Evolutionary conservation across 176 grass and related monocot genomes (phyloP), one percentile per base, ranked within the genome.

Genomic region (Microstegium vimineum): DNA sequence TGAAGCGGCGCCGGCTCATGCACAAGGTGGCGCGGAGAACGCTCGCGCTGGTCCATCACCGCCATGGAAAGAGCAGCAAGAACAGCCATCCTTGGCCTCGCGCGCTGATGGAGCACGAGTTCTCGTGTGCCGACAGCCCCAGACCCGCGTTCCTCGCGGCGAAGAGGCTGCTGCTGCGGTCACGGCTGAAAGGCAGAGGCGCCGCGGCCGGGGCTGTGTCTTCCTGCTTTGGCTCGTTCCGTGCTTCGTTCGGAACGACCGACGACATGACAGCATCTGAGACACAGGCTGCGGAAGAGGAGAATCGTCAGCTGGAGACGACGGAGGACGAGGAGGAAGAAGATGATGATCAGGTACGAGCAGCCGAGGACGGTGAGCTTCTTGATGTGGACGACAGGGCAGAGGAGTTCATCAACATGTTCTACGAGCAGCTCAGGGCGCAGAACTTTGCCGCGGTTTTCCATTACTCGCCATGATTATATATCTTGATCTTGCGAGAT

Each of bases 341-440:
- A 52, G 49, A 80, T 0, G 78, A 74, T 36, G 74, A 52, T 2
- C 8, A 78, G 35, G 78, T 33, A 10, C 18, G 22, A 36, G 2
- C 22, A 15, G 30, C 11, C 1, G 72, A 81, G 23, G 73, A 77
- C 15, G 38, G 1, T 28, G 90, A 82, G 63, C 33, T 70, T 40
- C 27, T 35, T 62, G 93, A 95, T 74, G 91, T 97, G 32, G 89
- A 97, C 85, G 85, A 83, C 81, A 93, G 83, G 83, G 94, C 94
- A 43, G 94, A 97, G 84, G 87, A 97, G 74, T 97, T 97, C 86
- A 97, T 97, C 68, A 89, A 68, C 69, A 97, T 73, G 88, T 97
- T 97, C 84, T 93, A 97, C 70, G 81, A 97, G 89, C 89, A 97
- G 72, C 82, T 97, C 69, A 97, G 89, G 81, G 86, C 84, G 69